Evolutionary conservation across 257 asterid genomes (phyloP).

Genomic region (Cordia subcordata): DNA sequence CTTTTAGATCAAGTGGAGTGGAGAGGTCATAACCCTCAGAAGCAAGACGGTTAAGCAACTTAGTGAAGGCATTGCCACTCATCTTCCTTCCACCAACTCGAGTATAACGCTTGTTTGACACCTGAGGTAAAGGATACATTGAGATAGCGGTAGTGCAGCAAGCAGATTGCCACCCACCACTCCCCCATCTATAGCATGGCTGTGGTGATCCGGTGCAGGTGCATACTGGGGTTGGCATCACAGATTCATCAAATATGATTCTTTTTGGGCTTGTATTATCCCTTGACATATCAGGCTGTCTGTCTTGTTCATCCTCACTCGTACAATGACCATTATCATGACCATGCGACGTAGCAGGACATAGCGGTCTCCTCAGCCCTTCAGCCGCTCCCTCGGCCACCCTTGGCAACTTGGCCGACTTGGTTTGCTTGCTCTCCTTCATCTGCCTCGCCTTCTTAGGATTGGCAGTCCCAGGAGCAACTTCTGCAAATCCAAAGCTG

Average conservation of each 20-base stretch:
- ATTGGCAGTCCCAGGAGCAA: constrained; percentile 38
- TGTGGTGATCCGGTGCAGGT: constrained; percentile 90
- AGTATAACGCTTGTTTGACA: constrained; percentile 75
- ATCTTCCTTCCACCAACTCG: constrained; percentile 87
- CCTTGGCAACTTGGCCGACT: constrained; percentile 40
- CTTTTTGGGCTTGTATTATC: constrained; percentile 72
- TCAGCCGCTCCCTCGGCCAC: constrained; percentile 47
- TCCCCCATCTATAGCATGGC: constrained; percentile 95
- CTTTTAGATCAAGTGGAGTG: constrained; percentile 74
- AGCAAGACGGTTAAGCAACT: constrained; percentile 77
- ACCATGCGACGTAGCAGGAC: constrained; percentile 31
- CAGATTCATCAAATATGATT: constrained; percentile 68
- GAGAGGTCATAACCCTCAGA: constrained; percentile 69
- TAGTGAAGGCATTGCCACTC: constrained; percentile 81
- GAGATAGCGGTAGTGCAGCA: constrained; percentile 86
- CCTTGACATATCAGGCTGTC: constrained; percentile 59
- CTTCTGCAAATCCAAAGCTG: constrained; percentile 25
- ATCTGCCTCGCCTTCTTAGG: constrained; percentile 53
- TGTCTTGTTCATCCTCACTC: constrained; percentile 53
- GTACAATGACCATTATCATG: constrained; percentile 40
- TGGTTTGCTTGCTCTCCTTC: constrained; percentile 41
- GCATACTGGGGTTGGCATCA: constrained; percentile 92
- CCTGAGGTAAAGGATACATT: constrained; percentile 82
- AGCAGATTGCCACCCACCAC: constrained; percentile 94
- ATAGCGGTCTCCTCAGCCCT: constrained; percentile 36